Base-by-base conservation (phyloP, 768 basidiomycete species). In the Pulveroboletus sp. region DNA sequence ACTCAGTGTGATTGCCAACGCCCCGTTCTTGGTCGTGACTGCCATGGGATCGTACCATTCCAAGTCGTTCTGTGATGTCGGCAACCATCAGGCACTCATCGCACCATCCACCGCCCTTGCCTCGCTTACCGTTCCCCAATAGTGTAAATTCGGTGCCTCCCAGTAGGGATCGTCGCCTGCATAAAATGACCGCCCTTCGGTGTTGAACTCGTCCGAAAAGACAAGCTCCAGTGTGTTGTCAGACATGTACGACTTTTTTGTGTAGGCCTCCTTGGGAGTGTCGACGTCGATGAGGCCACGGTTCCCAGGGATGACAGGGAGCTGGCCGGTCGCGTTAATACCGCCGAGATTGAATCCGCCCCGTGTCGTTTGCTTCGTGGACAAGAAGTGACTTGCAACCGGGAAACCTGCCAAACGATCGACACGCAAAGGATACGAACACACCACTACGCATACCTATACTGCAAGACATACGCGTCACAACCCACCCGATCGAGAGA, bases 181-280 rank as follows among this genome's bases (percentile, higher is more conserved):
- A 66, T 81, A 83, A 62, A 88, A 88, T 7, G 80, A 73, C 10
- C 86, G 71, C 0, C 87, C 89, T 3, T 86, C 85, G 21, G 62
- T 64, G 51, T 91, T 80, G 65, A 93, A 93, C 71, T 92, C 90
- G 62, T 93, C 89, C 1, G 81, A 84, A 67, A 89, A 93, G 15
- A 89, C 81, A 46, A 87, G 71, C 69, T 74, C 66, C 60, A 69
- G 37, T 4, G 71, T 69, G 30, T 69, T 65, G 14, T 67, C 8
- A 1, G 66, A 57, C 58, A 51, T 69, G 60, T 75, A 82, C 0
- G 70, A 65, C 38, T 62, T 56, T 45, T 68, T 72, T 41, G 63
- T 73, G 69, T 74, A 68, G 21, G 66, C 65, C 15, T 75, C 69
- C 53, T 68, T 17, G 8, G 82, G 83, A 0, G 83, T 83, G 39